Conservation (phyloP, 371 early-diverging fungal genomes). For the Catenaria anguillulae region DNA sequence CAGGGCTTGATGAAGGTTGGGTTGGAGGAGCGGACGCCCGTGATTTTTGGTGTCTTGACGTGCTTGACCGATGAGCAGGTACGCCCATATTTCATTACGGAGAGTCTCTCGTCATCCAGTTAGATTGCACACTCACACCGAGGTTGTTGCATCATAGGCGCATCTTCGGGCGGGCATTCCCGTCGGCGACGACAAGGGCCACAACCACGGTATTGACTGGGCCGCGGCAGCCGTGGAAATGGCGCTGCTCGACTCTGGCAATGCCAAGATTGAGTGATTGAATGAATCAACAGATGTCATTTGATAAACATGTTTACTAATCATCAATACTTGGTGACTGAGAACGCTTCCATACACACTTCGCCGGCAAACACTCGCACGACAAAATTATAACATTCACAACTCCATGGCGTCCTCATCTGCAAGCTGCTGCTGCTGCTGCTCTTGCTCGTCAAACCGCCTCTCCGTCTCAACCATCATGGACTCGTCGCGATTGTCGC, state of each 20-base stretch:
- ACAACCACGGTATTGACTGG: slow-evolving; percentile 93
- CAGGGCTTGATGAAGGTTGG: slow-evolving; percentile 86
- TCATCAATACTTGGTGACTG: no score
- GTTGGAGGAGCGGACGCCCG: slow-evolving; percentile 70
- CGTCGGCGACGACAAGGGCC: slow-evolving; percentile 39
- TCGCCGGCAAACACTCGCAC: no score
- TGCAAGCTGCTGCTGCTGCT: no score
- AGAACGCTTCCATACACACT: no score
- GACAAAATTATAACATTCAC: no score
- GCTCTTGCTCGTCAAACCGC: no score
- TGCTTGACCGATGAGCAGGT: slow-evolving; percentile 64
- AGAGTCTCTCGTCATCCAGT: neutral
- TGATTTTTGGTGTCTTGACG: slow-evolving; percentile 91
- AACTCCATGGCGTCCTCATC: no score
- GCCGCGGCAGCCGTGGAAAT: slow-evolving; percentile 94
- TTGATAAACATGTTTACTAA: no score
- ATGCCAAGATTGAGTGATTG: no score
- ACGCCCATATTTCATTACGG: neutral
- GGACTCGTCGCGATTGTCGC: no score
- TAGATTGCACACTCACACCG: neutral
- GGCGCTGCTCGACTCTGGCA: slow-evolving; percentile 56
- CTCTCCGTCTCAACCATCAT: no score
- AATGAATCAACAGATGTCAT: no score
- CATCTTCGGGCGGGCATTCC: slow-evolving; percentile 57
- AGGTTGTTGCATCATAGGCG: slow-evolving; percentile 28